A percentile compares a stretch with the other conserved stretches of the same genome.
Evolutionary conservation across 2,329 filamentous ascomycete species (phyloP).

Genomic region (Aspergillus nomiae): DNA sequence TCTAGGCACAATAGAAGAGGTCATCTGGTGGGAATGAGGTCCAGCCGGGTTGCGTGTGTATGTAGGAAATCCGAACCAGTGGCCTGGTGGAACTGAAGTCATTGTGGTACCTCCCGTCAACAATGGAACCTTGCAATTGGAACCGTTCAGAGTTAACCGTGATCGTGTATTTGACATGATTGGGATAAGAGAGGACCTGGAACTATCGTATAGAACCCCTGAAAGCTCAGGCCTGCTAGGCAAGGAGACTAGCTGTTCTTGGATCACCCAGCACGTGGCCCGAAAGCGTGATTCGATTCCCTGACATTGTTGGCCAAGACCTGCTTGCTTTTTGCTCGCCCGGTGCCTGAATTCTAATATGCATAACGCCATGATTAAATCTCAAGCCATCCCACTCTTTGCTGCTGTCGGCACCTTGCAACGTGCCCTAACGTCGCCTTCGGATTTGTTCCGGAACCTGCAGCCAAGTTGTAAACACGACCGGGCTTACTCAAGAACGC

Average conservation of each 20-base stretch:
- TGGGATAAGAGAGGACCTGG: background rate
- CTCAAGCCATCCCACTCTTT: background rate
- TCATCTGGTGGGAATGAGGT: background rate
- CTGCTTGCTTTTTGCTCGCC: background rate
- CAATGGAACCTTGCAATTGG: background rate
- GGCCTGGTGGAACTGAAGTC: background rate
- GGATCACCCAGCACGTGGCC: background rate
- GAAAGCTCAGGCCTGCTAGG: background rate
- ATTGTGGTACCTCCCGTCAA: no score
- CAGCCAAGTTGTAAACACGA: background rate
- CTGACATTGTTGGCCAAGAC: background rate
- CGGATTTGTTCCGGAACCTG: background rate
- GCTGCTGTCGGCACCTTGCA: background rate
- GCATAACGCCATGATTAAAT: background rate
- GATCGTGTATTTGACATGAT: background rate
- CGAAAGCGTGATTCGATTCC: conserved; percentile 1
- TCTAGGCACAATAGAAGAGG: background rate
- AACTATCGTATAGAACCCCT: background rate
- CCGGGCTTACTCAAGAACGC: background rate
- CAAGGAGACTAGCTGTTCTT: background rate
- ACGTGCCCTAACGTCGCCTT: background rate
- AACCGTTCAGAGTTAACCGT: background rate
- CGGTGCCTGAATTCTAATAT: background rate
- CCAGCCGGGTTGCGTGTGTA: background rate
- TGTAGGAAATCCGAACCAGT: background rate